Conservation (phyloP, 257 asterid species). For the Agastache rugosa region DNA sequence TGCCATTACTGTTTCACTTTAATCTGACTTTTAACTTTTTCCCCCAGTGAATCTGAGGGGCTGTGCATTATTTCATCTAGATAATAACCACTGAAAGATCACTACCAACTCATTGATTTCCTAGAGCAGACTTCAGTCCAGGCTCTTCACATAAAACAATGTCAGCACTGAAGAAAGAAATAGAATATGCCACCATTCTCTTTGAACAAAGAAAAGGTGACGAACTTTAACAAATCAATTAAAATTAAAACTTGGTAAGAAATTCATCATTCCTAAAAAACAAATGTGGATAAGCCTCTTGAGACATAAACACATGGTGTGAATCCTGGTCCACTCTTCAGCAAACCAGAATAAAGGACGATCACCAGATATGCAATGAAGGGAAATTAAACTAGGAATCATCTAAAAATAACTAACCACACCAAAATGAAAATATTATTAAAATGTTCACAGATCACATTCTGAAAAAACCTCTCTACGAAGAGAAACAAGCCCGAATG, state of each 20-base stretch:
- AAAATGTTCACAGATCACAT: background rate
- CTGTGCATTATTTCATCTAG: background rate
- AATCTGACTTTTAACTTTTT: background rate
- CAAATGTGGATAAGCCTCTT: background rate
- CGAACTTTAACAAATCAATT: background rate
- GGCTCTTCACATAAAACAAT: background rate
- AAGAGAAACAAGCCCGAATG: background rate
- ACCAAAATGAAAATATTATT: background rate
- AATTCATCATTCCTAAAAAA: background rate
- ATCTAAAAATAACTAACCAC: background rate
- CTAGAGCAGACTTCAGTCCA: background rate
- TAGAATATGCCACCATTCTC: background rate
- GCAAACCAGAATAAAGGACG: background rate
- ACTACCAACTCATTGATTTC: background rate
- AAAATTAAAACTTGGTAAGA: background rate
- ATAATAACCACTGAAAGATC: slow-evolving; percentile 6
- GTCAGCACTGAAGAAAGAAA: background rate
- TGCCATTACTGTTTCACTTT: background rate
- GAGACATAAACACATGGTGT: background rate
- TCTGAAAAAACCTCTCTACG: background rate
- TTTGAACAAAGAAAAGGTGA: background rate
- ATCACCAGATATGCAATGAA: background rate
- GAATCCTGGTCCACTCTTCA: background rate
- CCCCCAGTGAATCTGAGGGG: background rate
- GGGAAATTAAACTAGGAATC: background rate